Evolutionary conservation across 2,329 filamentous ascomycete species (phyloP).

Genomic region (Phaeosphaeria sp.): DNA sequence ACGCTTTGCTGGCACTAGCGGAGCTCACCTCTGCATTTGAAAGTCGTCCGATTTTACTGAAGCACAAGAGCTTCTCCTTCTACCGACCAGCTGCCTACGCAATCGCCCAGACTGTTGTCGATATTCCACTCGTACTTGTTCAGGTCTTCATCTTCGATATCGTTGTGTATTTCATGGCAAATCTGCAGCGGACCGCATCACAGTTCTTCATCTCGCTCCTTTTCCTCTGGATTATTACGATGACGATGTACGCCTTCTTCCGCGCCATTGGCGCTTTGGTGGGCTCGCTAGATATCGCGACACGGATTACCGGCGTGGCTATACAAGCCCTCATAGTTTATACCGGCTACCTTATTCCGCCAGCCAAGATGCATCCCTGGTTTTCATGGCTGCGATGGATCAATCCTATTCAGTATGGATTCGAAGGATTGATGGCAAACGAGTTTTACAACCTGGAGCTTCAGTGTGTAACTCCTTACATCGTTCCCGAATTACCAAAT

Average conservation of each 20-base stretch:
- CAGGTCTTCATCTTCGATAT: conserved; percentile 66
- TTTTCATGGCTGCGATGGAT: conserved; percentile 51
- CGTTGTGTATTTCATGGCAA: conserved; percentile 68
- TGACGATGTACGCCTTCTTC: conserved; percentile 54
- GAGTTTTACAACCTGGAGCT: conserved; percentile 69
- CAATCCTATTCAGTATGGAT: conserved; percentile 71
- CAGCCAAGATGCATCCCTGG: conserved; percentile 50
- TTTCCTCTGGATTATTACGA: conserved; percentile 65
- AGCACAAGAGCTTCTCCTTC: conserved; percentile 74
- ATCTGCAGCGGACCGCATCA: conserved; percentile 61
- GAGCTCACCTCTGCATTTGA: conserved; percentile 68
- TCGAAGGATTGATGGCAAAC: conserved; percentile 72
- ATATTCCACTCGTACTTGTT: conserved; percentile 64
- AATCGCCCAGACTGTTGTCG: conserved; percentile 63
- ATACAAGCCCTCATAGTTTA: conserved; percentile 51
- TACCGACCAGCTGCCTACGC: conserved; percentile 68
- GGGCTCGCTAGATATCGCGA: conserved; percentile 46
- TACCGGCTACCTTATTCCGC: conserved; percentile 49
- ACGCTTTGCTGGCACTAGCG: conserved; percentile 65
- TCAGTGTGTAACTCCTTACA: conserved; percentile 60
- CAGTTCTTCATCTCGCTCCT: conserved; percentile 69
- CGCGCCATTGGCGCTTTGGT: conserved; percentile 46
- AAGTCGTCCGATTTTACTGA: conserved; percentile 69
- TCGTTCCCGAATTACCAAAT: conserved; percentile 62
- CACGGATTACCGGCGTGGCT: conserved; percentile 49